Evolutionary conservation across 352 stramenopile species (phyloP).

Genomic region (Phytophthora litchii): DNA sequence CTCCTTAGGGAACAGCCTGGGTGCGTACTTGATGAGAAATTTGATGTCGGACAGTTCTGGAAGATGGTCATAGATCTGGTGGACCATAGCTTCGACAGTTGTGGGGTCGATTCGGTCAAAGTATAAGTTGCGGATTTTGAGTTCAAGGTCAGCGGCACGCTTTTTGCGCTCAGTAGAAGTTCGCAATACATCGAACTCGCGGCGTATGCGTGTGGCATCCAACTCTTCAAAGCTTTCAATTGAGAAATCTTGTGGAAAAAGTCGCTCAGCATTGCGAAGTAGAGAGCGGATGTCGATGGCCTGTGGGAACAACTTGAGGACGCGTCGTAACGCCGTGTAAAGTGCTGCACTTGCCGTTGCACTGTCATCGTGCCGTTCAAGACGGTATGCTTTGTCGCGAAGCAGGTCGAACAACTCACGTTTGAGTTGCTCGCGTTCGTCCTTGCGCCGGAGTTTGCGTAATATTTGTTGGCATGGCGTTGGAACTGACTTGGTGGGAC

Average conservation of each 20-base stretch:
- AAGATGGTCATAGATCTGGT: slow-evolving; percentile 83
- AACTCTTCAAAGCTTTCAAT: slow-evolving; percentile 33
- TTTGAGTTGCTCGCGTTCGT: slow-evolving; percentile 69
- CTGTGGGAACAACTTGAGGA: slow-evolving; percentile 67
- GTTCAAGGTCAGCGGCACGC: slow-evolving; percentile 82
- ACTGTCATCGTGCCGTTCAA: slow-evolving; percentile 46
- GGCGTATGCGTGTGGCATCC: slow-evolving; percentile 34
- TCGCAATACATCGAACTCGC: slow-evolving; percentile 47
- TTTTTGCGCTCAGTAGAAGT: slow-evolving; percentile 77
- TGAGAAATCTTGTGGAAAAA: slow-evolving; percentile 74
- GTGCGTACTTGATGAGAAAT: slow-evolving; percentile 81
- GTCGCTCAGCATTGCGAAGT: slow-evolving; percentile 79
- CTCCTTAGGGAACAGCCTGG: slow-evolving; percentile 69
- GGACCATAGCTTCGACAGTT: slow-evolving; percentile 79
- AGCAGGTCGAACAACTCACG: slow-evolving; percentile 59
- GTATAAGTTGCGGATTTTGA: slow-evolving; percentile 91
- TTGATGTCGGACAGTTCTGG: slow-evolving; percentile 74
- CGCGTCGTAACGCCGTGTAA: slow-evolving; percentile 45
- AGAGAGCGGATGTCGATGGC: slow-evolving; percentile 78
- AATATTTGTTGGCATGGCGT: slow-evolving; percentile 61
- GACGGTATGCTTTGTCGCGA: slow-evolving; percentile 60
- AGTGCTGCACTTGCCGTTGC: slow-evolving; percentile 29
- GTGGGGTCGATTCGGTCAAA: slow-evolving; percentile 88
- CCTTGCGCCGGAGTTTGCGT: slow-evolving; percentile 60
- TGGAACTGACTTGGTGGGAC: neutral